Percentiles rank a stretch among this genome's conserved stretches.
Conservation (phyloP, 257 asterid genomes). For the Scutellaria galericulata region DNA sequence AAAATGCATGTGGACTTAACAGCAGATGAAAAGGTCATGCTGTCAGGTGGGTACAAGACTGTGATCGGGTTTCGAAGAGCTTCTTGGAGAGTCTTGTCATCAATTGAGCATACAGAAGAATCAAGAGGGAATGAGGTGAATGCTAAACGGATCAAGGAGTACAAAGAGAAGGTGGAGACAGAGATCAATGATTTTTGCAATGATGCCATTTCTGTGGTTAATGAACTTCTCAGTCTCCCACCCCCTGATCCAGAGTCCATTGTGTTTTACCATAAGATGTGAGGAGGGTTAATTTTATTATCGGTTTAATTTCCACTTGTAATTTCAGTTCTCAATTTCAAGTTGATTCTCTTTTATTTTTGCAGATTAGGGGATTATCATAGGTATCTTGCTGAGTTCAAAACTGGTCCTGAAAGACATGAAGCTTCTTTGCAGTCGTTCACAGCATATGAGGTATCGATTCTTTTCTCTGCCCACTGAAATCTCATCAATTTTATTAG, state of each 20-base stretch:
- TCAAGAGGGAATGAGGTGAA: too few species aligned
- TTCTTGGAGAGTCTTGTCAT: conserved; percentile 77
- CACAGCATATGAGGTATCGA: too few species aligned
- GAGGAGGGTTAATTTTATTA: conserved; percentile 11
- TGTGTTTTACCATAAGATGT: conserved; percentile 78
- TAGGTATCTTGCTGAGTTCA: too few species aligned
- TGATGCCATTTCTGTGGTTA: conserved; percentile 62
- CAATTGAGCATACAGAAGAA: conserved; percentile 56
- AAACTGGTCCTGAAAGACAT: too few species aligned
- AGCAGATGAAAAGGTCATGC: conserved; percentile 70
- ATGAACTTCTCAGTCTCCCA: conserved; percentile 58
- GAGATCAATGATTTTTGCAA: conserved; percentile 64
- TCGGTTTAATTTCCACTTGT: neutral
- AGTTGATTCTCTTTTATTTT: neutral
- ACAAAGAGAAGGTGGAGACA: conserved; percentile 65
- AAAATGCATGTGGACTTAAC: conserved; percentile 67
- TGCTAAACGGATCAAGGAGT: conserved; percentile 55
- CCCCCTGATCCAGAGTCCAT: conserved; percentile 67
- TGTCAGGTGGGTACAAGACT: conserved; percentile 73
- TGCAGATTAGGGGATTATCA: neutral
- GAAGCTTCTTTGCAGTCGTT: too few species aligned
- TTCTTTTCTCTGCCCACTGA: too few species aligned
- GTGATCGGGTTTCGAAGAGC: conserved; percentile 67
- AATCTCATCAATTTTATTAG: too few species aligned
- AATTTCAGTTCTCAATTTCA: too few species aligned